Evolutionary conservation across 768 basidiomycete species (phyloP).

Genomic region (Trametes punicea): DNA sequence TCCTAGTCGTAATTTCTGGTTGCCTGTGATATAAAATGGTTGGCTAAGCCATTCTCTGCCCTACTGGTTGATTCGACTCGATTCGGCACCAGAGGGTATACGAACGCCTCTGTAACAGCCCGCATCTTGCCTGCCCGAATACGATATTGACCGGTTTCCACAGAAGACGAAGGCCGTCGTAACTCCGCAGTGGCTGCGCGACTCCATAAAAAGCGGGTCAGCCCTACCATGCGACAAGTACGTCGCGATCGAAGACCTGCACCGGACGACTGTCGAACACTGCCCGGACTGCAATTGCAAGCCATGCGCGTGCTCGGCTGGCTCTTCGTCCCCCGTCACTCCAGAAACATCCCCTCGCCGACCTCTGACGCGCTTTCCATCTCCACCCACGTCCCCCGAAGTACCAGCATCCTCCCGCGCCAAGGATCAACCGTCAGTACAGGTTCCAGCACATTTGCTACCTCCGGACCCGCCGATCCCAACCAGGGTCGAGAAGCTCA

Average conservation of each 20-base stretch:
- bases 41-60: too few relatives aligned
- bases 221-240: constrained; percentile 53
- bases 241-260: constrained; percentile 51
- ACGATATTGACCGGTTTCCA: not conserved
- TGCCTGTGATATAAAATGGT: too few relatives aligned
- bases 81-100: too few relatives aligned
- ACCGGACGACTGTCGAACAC: constrained; percentile 41
- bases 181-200: constrained; percentile 65
- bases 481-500: constrained; percentile 23
- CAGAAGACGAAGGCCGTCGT: constrained; percentile 68
- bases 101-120: too few relatives aligned
- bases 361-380: not conserved
- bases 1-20: too few relatives aligned
- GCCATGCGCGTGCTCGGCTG: constrained; percentile 26
- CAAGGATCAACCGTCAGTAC: not conserved
- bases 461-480: constrained; percentile 21
- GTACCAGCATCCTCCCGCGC: not conserved
- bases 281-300: constrained; percentile 39
- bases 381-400: not conserved
- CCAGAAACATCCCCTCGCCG: not conserved
- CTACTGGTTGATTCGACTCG: too few relatives aligned
- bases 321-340: constrained; percentile 5
- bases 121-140: too few relatives aligned
- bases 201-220: constrained; percentile 46
- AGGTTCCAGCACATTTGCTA: constrained; percentile 25